phyloP scores from a whole-genome alignment of 2,329 filamentous ascomycete genomes.

The Alternaria novae-zelandiae region DNA sequence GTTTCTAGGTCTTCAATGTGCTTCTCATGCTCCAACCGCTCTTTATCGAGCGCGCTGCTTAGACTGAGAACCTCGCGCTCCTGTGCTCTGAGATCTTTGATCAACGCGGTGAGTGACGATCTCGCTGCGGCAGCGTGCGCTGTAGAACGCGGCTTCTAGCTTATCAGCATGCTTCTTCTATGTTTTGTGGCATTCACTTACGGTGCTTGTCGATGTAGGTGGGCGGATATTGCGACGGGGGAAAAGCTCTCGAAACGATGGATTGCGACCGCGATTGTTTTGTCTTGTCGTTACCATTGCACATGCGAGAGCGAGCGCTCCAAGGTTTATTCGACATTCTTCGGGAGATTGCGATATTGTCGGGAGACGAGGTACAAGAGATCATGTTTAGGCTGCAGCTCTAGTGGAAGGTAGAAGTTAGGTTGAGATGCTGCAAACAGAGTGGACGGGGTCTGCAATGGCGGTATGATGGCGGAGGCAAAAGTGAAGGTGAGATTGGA shows the following conservation, averaged over 20 bases:
- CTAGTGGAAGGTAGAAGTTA: neutral
- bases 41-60: neutral
- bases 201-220: neutral
- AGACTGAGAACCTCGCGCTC: neutral
- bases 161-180: neutral
- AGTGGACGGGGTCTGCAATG: neutral
- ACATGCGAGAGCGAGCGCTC: neutral
- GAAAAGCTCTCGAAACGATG: neutral
- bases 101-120: neutral
- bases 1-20: neutral
- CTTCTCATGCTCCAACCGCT: neutral
- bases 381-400: neutral
- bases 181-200: neutral
- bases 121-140: neutral
- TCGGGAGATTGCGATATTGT: neutral
- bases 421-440: neutral
- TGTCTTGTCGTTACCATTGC: neutral
- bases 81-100: neutral
- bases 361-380: too few relatives aligned
- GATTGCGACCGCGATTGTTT: neutral
- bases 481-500: neutral
- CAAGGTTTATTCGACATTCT: neutral
- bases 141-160: neutral
- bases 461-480: neutral
- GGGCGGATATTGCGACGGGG: neutral